Percentiles rank a stretch among this genome's conserved stretches.
Conservation (phyloP, 306 rosid species). For the Citrullus amarus region DNA sequence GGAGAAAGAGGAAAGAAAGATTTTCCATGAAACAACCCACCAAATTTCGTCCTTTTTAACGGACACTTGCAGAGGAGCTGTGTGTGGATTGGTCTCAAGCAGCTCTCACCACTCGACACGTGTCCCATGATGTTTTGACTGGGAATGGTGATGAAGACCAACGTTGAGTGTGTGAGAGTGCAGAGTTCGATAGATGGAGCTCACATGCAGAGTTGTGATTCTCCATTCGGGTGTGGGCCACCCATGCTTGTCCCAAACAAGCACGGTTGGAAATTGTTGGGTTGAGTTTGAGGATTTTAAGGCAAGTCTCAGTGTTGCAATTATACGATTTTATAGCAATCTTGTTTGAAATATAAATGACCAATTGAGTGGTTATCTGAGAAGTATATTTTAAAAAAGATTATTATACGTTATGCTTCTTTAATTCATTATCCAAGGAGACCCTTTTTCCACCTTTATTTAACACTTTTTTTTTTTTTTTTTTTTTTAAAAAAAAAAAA, state of each 20-base stretch:
- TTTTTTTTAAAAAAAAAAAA: not conserved
- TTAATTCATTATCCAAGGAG: not conserved
- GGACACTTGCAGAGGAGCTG: not conserved
- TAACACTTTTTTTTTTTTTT: not conserved
- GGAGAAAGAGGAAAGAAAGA: constrained; percentile 5
- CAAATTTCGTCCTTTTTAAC: constrained; percentile 9
- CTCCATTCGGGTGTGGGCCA: not conserved
- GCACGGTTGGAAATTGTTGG: not conserved
- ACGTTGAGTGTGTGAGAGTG: not conserved
- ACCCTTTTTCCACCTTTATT: not conserved
- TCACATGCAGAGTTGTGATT: not conserved
- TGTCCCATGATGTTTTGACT: not conserved
- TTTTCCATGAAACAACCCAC: not conserved
- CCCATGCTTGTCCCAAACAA: not conserved
- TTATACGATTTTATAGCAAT: not conserved
- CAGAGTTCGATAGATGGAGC: not conserved
- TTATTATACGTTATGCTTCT: not conserved
- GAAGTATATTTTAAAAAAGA: not conserved
- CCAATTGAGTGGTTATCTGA: not conserved
- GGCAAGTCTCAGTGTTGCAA: not conserved
- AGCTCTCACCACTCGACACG: not conserved
- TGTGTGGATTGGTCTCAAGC: not conserved
- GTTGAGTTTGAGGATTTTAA: not conserved
- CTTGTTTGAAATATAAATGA: not conserved
- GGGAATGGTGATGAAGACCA: not conserved